Base-by-base conservation (phyloP, 2,329 filamentous ascomycete genomes). In the Annulohypoxylon truncatum region DNA sequence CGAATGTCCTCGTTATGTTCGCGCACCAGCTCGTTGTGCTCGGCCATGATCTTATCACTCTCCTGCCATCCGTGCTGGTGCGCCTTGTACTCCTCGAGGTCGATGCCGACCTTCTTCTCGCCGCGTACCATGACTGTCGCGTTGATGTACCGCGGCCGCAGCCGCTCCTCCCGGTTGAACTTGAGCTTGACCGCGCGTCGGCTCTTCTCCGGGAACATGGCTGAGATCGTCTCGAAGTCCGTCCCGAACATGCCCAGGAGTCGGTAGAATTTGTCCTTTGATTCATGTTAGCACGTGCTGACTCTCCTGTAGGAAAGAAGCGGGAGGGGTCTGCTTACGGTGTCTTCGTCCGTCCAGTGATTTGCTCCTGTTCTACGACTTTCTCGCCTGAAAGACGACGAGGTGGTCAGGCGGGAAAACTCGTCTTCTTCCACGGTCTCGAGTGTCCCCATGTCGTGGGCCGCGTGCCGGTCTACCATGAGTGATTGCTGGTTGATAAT, bases 141-240 rank as follows among this genome's bases (percentile, higher is more conserved):
- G 66, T 88, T 88, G 71, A 96, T 84, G 67, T 87, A 85, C 2
- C 81, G 79, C 0, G 91, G 89, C 68, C 90, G 85, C 56, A 87
- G 82, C 31, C 87, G 84, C 79, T 96, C 92, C 79, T 96, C 93
- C 66, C 90, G 89, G 73, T 90, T 92, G 80, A 93, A 96, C 77
- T 96, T 96, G 69, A 90, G 85, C 80, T 95, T 95, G 79, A 96
- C 85, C 76, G 92, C 88, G 29, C 90, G 86, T 15, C 93, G 85
- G 64, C 87, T 91, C 74, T 90, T 89, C 68, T 87, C 85, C 0
- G 89, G 87, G 74, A 96, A 94, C 85, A 94, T 89, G 72, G 88
- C 87, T 64, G 87, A 85, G 72, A 96, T 94, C 79, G 92, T 92
- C 76, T 90, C 86, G 75, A 96, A 96, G 76, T 95, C 92, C 1